phyloP scores from a whole-genome alignment of 2,329 filamentous ascomycete species.

The Periconia digitata region DNA sequence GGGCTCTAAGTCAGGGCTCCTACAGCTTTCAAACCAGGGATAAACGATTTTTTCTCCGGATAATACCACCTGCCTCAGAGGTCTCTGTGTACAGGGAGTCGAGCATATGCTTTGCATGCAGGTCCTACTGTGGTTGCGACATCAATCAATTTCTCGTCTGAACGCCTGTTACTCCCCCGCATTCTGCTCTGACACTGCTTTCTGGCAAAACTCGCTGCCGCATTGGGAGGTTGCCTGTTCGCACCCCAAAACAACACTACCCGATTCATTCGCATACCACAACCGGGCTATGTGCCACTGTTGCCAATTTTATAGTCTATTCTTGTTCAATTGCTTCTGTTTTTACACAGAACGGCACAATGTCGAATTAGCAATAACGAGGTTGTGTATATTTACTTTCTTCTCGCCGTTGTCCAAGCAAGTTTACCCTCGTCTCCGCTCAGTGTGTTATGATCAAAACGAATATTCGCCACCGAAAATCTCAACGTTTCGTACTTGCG shows the following conservation, averaged over 20 bases:
- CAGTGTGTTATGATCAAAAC: no score
- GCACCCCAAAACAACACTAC: constrained; percentile 9
- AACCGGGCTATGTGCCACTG: not conserved
- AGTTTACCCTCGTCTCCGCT: no score
- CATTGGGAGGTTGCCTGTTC: constrained; percentile 13
- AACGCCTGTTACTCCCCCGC: constrained; percentile 16
- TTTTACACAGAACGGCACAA: not conserved
- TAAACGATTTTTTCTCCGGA: constrained; percentile 17
- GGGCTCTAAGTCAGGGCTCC: constrained; percentile 13
- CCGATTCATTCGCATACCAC: not conserved
- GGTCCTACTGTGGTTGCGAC: constrained; percentile 12
- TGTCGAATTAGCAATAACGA: no score
- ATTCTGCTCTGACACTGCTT: constrained; percentile 14
- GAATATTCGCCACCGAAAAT: not conserved
- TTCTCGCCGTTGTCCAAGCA: no score
- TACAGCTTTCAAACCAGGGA: constrained; percentile 13
- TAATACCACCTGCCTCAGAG: constrained; percentile 14
- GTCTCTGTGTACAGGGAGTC: constrained; percentile 9
- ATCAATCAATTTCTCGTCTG: constrained; percentile 13
- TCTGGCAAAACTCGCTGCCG: constrained; percentile 8
- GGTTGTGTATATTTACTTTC: no score
- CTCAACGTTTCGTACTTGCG: not conserved
- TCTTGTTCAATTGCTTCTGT: not conserved
- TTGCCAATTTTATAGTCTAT: not conserved
- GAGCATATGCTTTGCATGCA: constrained; percentile 30